phyloP scores from a whole-genome alignment of 768 basidiomycete genomes.

The Symmetrospora coprosmae region DNA sequence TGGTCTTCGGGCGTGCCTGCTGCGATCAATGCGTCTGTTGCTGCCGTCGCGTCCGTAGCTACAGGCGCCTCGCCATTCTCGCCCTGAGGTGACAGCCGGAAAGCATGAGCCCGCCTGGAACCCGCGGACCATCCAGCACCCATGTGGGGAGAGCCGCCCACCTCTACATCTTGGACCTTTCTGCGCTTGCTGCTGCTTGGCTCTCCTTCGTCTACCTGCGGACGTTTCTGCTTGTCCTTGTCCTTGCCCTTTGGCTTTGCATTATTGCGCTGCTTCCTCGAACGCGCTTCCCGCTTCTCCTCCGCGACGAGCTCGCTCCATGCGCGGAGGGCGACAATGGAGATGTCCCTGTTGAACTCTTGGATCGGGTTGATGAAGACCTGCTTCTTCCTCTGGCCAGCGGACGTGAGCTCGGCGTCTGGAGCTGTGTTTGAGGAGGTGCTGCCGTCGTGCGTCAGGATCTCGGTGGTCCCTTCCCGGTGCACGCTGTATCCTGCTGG shows the following conservation, averaged over 20 bases:
- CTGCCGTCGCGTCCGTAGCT: no score
- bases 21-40: no score
- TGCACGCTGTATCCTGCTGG: slow-evolving; percentile 7
- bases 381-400: slow-evolving; percentile 48
- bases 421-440: background rate
- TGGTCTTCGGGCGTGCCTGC: no score
- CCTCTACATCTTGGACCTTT: slow-evolving; percentile 7
- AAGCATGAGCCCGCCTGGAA: background rate
- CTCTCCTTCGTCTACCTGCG: background rate
- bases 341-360: slow-evolving; percentile 91
- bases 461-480: slow-evolving; percentile 2
- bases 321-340: slow-evolving; percentile 72
- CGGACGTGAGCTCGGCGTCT: no score
- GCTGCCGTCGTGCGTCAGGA: background rate
- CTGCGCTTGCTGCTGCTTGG: slow-evolving; percentile 14
- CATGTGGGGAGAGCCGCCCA: no score
- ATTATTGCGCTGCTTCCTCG: slow-evolving; percentile 44
- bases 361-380: slow-evolving; percentile 96
- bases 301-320: slow-evolving; percentile 66
- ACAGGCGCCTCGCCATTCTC: no score
- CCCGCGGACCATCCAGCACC: no score
- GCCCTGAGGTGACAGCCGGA: background rate
- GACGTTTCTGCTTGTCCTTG: slow-evolving; percentile 23
- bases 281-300: slow-evolving; percentile 53
- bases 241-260: slow-evolving; percentile 29